Base-by-base conservation (phyloP, 148 eudicot species). In the Vaccinium corymbosum region DNA sequence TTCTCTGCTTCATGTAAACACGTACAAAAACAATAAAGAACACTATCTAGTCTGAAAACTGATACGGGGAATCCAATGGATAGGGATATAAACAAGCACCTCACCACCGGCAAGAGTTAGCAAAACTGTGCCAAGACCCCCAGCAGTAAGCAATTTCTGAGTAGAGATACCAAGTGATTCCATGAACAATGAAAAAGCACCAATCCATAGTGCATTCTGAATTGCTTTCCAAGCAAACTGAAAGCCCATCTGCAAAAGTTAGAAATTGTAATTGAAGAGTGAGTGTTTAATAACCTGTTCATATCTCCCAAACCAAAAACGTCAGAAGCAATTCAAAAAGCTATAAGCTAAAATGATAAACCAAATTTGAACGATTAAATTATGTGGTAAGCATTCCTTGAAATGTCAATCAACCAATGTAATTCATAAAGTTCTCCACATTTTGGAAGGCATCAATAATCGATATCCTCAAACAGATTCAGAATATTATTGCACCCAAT, bases 91-190 rank as follows among this genome's bases (percentile, higher is more conserved):
- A 80, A 51, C n/a, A 32, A 51, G 16, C 75, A 94, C 98, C 98
- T 94, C 98, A 76, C 98, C 95, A 78, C 98, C 98, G 86, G 98
- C 96, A 86, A 94, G 98, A 42, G 98, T 94, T 25, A 94, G 88
- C 89, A 94, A 88, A 64, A 94, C 98, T 57, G 98, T 94, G 66
- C 98, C 98, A 88, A 94, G 96, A 84, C 98, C 98, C 85, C 98
- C 96, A 87, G 98, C 98, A 76, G 98, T 94, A 42, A 94, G 85
- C 92, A 91, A 94, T 82, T 86, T 93, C 82, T 92, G 96, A 68
- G 96, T 92, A 29, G 96, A 94, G 87, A 93, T 93, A 76, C 98
- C 98, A 84, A 94, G 90, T 90, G 93, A 86, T 90, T 94, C 98
- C 95, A 92, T 91, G 85, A 94, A 94, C 85, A 94, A 89, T 76